phyloP scores from a whole-genome alignment of 2,329 filamentous ascomycete species.

The Epichloe glyceriae region DNA sequence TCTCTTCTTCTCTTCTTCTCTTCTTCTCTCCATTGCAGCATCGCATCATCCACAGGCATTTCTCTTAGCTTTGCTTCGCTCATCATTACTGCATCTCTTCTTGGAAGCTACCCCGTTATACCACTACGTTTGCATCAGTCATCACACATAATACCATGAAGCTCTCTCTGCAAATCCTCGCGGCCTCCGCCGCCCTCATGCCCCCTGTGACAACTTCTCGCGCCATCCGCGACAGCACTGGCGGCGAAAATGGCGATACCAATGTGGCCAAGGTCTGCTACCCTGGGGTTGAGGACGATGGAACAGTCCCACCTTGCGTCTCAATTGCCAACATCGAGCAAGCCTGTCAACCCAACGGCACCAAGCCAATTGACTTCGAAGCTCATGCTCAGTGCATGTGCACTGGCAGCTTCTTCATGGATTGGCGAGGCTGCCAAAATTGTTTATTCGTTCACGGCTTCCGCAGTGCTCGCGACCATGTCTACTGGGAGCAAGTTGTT shows the following conservation, averaged over 20 bases:
- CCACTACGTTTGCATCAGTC: background rate
- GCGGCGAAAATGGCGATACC: background rate
- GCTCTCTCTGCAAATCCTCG: conserved; percentile 1
- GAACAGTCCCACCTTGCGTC: conserved; percentile 15
- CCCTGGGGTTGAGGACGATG: background rate
- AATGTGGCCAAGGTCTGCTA: conserved; percentile 6
- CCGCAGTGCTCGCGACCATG: conserved; percentile 21
- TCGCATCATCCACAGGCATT: background rate
- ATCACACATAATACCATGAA: conserved; percentile 9
- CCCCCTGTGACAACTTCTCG: conserved; percentile 5
- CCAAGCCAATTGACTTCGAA: conserved; percentile 10
- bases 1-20: background rate
- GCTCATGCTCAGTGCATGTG: conserved; percentile 28
- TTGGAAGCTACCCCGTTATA: conserved; percentile 1
- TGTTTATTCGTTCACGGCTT: conserved; percentile 29
- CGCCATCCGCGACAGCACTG: background rate
- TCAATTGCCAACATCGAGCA: conserved; percentile 17
- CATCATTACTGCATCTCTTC: conserved; percentile 3
- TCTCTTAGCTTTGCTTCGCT: background rate
- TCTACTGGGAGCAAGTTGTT: conserved; percentile 22
- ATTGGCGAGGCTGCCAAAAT: conserved; percentile 28
- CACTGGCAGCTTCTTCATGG: conserved; percentile 27
- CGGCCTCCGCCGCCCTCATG: conserved; percentile 7
- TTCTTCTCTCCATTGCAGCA: background rate
- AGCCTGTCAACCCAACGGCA: conserved; percentile 18